Conservation (phyloP, 2,329 filamentous ascomycete species). For the Phyllosticta paracitricarpa region DNA sequence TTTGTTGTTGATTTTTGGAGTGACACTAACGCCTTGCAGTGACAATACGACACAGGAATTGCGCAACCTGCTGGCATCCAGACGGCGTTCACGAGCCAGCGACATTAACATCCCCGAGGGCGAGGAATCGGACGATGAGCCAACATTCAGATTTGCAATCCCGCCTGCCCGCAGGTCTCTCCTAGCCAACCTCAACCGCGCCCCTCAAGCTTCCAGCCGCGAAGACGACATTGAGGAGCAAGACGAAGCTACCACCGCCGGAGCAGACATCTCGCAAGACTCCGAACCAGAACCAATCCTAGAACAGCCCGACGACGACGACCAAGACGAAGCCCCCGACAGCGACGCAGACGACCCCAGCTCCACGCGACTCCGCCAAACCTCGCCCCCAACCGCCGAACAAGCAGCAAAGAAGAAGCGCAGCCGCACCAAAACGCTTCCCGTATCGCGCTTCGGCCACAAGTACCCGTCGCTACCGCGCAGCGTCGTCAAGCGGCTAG, state of each 20-base stretch:
- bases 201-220: too few relatives aligned
- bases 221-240: conserved; percentile 13
- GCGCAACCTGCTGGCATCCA: conserved; percentile 9
- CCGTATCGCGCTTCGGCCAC: conserved; percentile 60
- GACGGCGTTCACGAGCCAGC: conserved; percentile 10
- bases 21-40: not conserved
- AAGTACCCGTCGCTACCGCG: conserved; percentile 66
- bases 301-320: conserved; percentile 4
- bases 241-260: conserved; percentile 19
- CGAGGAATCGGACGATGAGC: conserved; percentile 20
- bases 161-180: conserved; percentile 13
- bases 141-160: conserved; percentile 30
- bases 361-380: not conserved
- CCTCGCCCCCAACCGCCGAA: not conserved
- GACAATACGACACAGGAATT: conserved; percentile 12
- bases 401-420: conserved; percentile 12
- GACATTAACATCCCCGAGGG: conserved; percentile 1
- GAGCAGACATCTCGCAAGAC: conserved; percentile 22
- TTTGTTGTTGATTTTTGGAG: conserved; percentile 23
- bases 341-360: conserved; percentile 10
- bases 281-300: conserved; percentile 16
- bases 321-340: conserved; percentile 15
- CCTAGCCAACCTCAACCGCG: not conserved
- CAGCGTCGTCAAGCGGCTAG: conserved; percentile 61
- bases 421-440: conserved; percentile 40